Base-by-base conservation (phyloP, 2,329 filamentous ascomycete genomes). In the Penicillium sp. region DNA sequence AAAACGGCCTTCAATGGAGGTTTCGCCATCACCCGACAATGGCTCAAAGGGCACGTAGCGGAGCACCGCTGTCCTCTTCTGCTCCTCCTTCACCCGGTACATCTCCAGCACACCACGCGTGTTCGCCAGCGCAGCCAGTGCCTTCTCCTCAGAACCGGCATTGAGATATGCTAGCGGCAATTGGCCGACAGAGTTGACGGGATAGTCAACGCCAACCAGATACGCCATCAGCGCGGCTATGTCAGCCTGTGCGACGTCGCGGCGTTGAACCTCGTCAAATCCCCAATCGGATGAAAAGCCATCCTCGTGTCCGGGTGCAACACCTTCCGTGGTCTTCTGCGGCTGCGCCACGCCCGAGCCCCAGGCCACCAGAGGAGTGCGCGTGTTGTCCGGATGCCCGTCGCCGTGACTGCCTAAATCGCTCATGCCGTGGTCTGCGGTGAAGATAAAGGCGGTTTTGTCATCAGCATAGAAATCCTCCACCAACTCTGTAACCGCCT, bases 341-440 rank as follows among this genome's bases (percentile, higher is more conserved):
- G 93, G 93, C 56, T 81, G 80, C 3, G 90, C 89, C 33, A 97
- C 82, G 7, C 93, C 93, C 46, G 93, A 89, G 9, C 93, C 93
- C 93, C 93, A 98, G 2, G 81, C 84, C 58, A 98, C 88, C 28
- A 98, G 75, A 0, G 93, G 93, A 0, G 93, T 98, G 44, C 93
- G 82, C 3, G 93, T 98, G 63, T 97, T 98, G 69, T 98, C 88
- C 0, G 93, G 93, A 70, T 98, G 91, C 6, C 93, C 93, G 68
- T 98, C 93, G 32, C 95, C 95, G 68, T 98, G 95, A 61, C 91
- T 97, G n/a, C 95, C 93, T 86, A 88, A 96, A 70, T 98, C 93
- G 65, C 89, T 97, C 93, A 98, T 98, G 15, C 93, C 93, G 69
- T 98, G 93, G 65, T 98, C 93, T 6, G 93, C 93, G 1, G 95